Evolutionary conservation across 768 basidiomycete genomes (phyloP).

Genomic region (Boletus sp.): DNA sequence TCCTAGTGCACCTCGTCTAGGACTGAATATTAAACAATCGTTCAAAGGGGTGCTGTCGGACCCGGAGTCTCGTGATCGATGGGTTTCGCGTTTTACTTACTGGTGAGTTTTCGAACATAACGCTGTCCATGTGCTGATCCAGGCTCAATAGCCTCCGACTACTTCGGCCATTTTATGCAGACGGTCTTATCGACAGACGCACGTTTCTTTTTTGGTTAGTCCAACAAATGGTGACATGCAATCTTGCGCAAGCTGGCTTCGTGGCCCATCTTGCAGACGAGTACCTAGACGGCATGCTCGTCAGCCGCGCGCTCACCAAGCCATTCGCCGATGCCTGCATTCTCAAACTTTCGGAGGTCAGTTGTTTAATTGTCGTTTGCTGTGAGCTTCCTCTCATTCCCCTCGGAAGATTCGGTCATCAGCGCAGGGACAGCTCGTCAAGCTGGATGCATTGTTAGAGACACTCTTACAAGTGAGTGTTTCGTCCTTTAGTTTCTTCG

Average conservation of each 20-base stretch:
- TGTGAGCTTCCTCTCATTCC: neutral
- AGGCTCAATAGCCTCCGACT: constrained; percentile 53
- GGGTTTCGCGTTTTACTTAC: constrained; percentile 78
- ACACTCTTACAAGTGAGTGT: constrained; percentile 57
- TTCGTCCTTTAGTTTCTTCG: neutral
- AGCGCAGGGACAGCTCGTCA: constrained; percentile 52
- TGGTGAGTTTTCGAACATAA: constrained; percentile 43
- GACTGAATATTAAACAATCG: constrained; percentile 76
- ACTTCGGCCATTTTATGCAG: constrained; percentile 71
- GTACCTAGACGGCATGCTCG: constrained; percentile 67
- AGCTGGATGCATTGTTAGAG: constrained; percentile 51
- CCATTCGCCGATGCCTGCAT: constrained; percentile 74
- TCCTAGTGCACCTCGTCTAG: constrained; percentile 72
- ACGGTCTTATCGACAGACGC: constrained; percentile 75
- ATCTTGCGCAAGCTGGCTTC: constrained; percentile 80
- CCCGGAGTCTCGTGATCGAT: constrained; percentile 61
- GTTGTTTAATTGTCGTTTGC: constrained; percentile 17
- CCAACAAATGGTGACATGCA: constrained; percentile 71
- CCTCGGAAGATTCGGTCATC: constrained; percentile 51
- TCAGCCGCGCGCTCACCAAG: constrained; percentile 61
- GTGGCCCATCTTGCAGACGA: constrained; percentile 73
- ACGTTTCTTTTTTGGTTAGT: constrained; percentile 79
- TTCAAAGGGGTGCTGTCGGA: constrained; percentile 83
- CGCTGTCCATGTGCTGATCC: neutral
- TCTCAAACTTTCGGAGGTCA: constrained; percentile 59